Conservation (phyloP, 2,329 filamentous ascomycete species). For the Emmonsia crescens region DNA sequence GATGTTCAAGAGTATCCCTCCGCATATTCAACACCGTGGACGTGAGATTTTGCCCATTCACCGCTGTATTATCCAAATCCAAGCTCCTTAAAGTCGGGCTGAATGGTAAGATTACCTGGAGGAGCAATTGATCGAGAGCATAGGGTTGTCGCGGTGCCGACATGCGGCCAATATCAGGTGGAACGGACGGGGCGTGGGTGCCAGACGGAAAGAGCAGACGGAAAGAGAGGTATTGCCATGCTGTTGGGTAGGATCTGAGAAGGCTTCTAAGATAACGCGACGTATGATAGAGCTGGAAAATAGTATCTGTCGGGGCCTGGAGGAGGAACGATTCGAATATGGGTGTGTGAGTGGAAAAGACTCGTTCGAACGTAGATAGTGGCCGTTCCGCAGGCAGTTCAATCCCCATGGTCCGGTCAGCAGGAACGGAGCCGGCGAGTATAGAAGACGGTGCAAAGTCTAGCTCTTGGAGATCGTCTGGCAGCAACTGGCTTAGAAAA, state of each 20-base stretch:
- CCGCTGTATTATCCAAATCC: constrained; percentile 51
- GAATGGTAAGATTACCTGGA: constrained; percentile 46
- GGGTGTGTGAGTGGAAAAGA: constrained; percentile 47
- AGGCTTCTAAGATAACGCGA: constrained; percentile 45
- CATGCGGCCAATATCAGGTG: no score
- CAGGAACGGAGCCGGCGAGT: constrained; percentile 11
- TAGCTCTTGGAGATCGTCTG: not conserved
- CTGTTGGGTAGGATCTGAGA: constrained; percentile 46
- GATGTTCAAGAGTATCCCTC: constrained; percentile 45
- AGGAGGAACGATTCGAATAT: constrained; percentile 49
- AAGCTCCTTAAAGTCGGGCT: constrained; percentile 46
- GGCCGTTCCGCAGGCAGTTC: constrained; percentile 18
- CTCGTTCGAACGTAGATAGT: constrained; percentile 42
- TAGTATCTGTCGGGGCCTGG: constrained; percentile 45
- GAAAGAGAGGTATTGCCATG: constrained; percentile 52
- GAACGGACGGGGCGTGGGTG: no score
- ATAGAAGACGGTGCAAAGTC: not conserved
- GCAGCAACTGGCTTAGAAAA: not conserved
- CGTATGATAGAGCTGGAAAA: constrained; percentile 49
- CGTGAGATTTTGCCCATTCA: constrained; percentile 47
- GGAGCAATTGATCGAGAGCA: constrained; percentile 47
- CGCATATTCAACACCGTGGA: constrained; percentile 45
- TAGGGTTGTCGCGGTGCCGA: constrained; percentile 41
- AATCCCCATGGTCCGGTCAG: constrained; percentile 18
- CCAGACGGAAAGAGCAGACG: constrained; percentile 37